A percentile compares a stretch with the other conserved stretches of the same genome.
Evolutionary conservation across 2,329 filamentous ascomycete species (phyloP).

Genomic region (Sporothrix globosa): DNA sequence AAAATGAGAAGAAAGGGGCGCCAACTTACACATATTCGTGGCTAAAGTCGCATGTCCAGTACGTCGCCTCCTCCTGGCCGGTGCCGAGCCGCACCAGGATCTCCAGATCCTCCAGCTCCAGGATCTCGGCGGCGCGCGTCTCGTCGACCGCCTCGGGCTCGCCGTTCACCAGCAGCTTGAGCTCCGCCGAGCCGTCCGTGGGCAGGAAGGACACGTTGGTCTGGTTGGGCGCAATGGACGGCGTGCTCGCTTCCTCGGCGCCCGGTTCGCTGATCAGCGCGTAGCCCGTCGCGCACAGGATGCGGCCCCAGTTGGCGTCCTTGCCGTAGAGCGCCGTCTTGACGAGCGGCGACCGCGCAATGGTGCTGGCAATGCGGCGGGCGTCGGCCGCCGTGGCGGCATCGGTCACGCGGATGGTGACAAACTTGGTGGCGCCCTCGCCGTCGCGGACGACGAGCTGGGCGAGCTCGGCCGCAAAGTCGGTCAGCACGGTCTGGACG

Average conservation of each 20-base stretch:
- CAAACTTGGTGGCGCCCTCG: constrained; percentile 97
- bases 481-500: constrained; percentile 71
- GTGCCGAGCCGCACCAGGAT: constrained; percentile 75
- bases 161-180: constrained; percentile 76
- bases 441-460: constrained; percentile 94
- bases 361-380: constrained; percentile 79
- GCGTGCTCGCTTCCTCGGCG: constrained; percentile 60
- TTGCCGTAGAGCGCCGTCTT: constrained; percentile 97
- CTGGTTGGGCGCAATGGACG: constrained; percentile 63
- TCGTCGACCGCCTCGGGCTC: constrained; percentile 82
- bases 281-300: constrained; percentile 93
- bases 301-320: constrained; percentile 98
- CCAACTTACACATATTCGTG: constrained; percentile 68
- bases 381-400: constrained; percentile 70
- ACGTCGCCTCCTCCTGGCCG: constrained; percentile 67
- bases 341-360: constrained; percentile 88
- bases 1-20: neutral
- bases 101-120: constrained; percentile 77
- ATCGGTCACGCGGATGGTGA: constrained; percentile 83
- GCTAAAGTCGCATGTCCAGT: constrained; percentile 87
- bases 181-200: constrained; percentile 72
- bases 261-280: constrained; percentile 64
- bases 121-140: constrained; percentile 72
- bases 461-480: constrained; percentile 80
- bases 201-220: constrained; percentile 81